Conservation (phyloP, 2,329 filamentous ascomycete species). For the Ceratocystis smalleyi region DNA sequence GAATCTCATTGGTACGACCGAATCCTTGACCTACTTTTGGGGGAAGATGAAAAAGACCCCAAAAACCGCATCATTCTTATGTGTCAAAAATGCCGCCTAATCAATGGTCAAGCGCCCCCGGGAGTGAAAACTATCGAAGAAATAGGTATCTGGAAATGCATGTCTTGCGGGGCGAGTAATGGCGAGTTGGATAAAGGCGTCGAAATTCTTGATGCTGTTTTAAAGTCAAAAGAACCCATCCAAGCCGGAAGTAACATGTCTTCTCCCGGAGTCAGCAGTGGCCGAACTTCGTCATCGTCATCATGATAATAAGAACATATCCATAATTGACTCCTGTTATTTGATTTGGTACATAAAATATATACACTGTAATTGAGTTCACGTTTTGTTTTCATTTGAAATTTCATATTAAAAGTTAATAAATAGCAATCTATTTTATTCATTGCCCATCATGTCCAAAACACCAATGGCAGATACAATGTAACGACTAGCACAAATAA, state of each 20-base stretch:
- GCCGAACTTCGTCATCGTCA: neutral
- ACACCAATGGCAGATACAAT: neutral
- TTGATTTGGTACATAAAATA: neutral
- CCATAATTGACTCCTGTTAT: neutral
- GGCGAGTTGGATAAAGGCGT: conserved; percentile 64
- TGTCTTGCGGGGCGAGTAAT: conserved; percentile 68
- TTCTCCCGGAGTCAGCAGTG: too few relatives aligned
- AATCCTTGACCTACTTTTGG: conserved; percentile 77
- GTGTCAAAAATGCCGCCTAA: conserved; percentile 64
- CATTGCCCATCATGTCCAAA: neutral
- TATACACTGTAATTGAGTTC: neutral
- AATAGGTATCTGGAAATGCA: conserved; percentile 75
- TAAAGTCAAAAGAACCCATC: conserved; percentile 22
- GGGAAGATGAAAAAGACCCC: conserved; percentile 83
- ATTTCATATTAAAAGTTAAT: too few relatives aligned
- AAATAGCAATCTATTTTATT: neutral
- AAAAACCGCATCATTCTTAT: conserved; percentile 85
- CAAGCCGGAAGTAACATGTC: neutral
- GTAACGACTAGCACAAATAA: neutral
- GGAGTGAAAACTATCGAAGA: conserved; percentile 64
- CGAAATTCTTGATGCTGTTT: conserved; percentile 53
- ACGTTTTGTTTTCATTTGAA: too few relatives aligned
- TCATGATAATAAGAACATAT: neutral
- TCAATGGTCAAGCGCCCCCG: conserved; percentile 91
- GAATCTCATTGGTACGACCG: conserved; percentile 81